phyloP scores from a whole-genome alignment of 1,284 basidiomycete genomes.

The Sanghuangporus sanghuang region DNA sequence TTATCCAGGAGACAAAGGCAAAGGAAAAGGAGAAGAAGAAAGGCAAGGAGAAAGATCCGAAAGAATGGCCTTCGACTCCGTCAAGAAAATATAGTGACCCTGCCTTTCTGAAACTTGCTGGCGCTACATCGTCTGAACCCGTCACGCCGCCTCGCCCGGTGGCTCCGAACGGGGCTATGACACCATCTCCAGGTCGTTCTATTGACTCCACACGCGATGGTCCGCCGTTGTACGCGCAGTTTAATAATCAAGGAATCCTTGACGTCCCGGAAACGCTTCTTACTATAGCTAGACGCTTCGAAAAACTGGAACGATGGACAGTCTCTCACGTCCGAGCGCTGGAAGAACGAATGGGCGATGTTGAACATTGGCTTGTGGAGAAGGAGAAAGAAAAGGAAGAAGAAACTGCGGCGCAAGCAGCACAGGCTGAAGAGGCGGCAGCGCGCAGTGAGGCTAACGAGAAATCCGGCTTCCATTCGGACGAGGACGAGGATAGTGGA shows the following conservation, averaged over 20 bases:
- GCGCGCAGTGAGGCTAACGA: neutral
- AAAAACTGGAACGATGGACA: conserved; percentile 83
- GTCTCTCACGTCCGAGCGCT: conserved; percentile 76
- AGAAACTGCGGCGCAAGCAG: conserved; percentile 11
- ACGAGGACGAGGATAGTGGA: conserved; percentile 23
- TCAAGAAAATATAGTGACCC: conserved; percentile 51
- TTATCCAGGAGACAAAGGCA: conserved; percentile 65
- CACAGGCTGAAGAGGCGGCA: neutral
- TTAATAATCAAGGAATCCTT: conserved; percentile 59
- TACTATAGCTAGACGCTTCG: conserved; percentile 65
- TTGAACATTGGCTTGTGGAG: conserved; percentile 74
- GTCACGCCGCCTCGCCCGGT: conserved; percentile 51
- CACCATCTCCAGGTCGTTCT: conserved; percentile 26
- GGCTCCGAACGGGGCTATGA: conserved; percentile 35
- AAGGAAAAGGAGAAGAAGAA: conserved; percentile 48
- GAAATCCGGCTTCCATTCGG: conserved; percentile 18
- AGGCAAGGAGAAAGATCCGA: conserved; percentile 38
- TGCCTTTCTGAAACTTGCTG: conserved; percentile 47
- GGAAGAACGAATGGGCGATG: conserved; percentile 79
- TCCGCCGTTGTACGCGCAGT: conserved; percentile 70
- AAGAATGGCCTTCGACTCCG: conserved; percentile 49
- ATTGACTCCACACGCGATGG: conserved; percentile 46
- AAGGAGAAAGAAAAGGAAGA: conserved; percentile 31
- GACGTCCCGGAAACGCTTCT: conserved; percentile 68
- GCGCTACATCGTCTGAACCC: conserved; percentile 18